phyloP scores from a whole-genome alignment of 2,329 filamentous ascomycete species.

The Colletotrichum lindemuthianum region DNA sequence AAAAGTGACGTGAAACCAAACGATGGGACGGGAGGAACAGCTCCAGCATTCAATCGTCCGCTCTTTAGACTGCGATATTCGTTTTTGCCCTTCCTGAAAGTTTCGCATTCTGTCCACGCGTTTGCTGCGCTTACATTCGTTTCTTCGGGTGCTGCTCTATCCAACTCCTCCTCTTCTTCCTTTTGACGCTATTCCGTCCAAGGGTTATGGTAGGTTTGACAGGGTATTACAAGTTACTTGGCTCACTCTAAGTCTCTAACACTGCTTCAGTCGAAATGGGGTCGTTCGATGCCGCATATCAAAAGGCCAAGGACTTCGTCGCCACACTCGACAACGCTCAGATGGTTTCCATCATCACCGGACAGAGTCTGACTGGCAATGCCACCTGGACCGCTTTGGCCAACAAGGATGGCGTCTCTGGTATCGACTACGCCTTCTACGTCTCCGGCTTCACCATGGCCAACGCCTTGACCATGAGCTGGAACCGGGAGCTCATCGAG shows the following conservation, averaged over 20 bases:
- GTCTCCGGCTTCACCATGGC: constrained; percentile 37
- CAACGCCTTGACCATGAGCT: constrained; percentile 38
- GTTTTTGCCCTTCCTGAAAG: constrained; percentile 23
- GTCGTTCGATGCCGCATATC: constrained; percentile 17
- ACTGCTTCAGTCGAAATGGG: constrained; percentile 11
- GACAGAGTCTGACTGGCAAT: constrained; percentile 24
- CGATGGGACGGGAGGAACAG: constrained; percentile 12
- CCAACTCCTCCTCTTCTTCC: constrained; percentile 16
- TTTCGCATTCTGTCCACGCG: constrained; percentile 12
- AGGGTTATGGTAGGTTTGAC: constrained; percentile 16
- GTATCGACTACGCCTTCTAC: constrained; percentile 36
- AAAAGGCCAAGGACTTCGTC: constrained; percentile 28
- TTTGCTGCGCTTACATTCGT: constrained; percentile 24
- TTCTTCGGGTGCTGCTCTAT: constrained; percentile 14
- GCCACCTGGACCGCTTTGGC: constrained; percentile 24
- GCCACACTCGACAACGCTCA: constrained; percentile 25
- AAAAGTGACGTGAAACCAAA: constrained; percentile 5
- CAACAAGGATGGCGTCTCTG: constrained; percentile 36
- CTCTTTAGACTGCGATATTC: constrained; percentile 4
- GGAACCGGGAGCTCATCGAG: constrained; percentile 35
- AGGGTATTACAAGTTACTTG: too few relatives aligned
- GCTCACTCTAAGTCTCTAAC: background rate
- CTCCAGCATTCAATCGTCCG: constrained; percentile 4
- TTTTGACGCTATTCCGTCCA: constrained; percentile 13
- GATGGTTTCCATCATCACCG: constrained; percentile 30